These are phyloP conservation scores for Poa pratensis DNA, from an alignment of 176 grass and related monocot species.

Conservation along the genomic window DNA sequence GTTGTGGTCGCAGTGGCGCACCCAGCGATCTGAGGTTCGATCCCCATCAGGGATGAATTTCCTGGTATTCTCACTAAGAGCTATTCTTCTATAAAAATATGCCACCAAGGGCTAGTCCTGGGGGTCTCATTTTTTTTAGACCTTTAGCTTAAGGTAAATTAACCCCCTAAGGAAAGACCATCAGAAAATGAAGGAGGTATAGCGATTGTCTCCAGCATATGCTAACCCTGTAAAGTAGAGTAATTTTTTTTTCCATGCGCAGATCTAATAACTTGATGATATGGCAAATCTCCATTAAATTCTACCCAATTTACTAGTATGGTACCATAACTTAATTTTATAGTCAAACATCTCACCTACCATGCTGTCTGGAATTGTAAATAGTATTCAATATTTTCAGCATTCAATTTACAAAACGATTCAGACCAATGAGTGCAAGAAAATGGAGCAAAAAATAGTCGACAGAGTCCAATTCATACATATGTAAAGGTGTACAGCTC, in stretches of 20 bases:
- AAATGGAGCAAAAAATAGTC: slow-evolving; percentile 10
- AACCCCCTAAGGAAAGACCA: not conserved
- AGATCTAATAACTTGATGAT: not conserved
- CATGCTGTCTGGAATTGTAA: not conserved
- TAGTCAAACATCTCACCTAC: not conserved
- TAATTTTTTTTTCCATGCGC: not conserved
- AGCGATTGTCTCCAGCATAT: not conserved
- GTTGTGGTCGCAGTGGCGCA: too few species aligned
- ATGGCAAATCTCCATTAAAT: not conserved
- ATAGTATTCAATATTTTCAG: not conserved
- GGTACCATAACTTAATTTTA: not conserved
- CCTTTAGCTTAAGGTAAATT: not conserved
- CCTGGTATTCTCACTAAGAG: too few species aligned
- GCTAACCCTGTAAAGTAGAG: not conserved
- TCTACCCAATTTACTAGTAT: not conserved
- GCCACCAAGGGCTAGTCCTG: too few species aligned
- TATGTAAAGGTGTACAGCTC: not conserved
- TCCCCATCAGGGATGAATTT: too few species aligned
- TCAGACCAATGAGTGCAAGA: not conserved
- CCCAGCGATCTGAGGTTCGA: too few species aligned
- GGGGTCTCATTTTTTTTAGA: too few species aligned
- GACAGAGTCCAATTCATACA: not conserved
- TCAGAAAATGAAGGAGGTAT: too few species aligned
- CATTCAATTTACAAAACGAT: slow-evolving; percentile 17
- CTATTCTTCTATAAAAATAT: too few species aligned